Evolutionary conservation across 176 grass and related monocot genomes (phyloP).

Genomic region (Hsuehochloa calcarea): DNA sequence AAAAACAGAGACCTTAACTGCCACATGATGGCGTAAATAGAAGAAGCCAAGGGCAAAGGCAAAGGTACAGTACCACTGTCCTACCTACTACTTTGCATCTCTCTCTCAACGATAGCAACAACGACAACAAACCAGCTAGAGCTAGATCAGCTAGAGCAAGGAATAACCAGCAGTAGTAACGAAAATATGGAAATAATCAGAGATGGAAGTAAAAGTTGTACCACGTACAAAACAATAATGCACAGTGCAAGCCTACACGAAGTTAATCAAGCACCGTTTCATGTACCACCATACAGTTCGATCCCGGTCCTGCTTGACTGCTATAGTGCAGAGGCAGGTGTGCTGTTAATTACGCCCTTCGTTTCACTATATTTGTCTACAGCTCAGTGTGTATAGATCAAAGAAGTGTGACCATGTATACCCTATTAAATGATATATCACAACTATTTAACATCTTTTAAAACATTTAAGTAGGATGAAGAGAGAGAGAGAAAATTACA

Average conservation of each 20-base stretch:
- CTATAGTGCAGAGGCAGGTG: too few species aligned
- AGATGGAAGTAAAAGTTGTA: background rate
- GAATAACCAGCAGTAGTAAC: background rate
- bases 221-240: background rate
- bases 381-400: too few species aligned
- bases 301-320: too few species aligned
- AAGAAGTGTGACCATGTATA: too few species aligned
- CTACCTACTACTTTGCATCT: background rate
- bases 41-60: slow-evolving; percentile 10
- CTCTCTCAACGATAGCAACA: background rate
- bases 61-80: background rate
- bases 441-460: too few species aligned
- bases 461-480: too few species aligned
- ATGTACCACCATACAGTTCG: background rate
- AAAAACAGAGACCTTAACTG: slow-evolving; percentile 36
- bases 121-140: background rate
- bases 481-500: too few species aligned
- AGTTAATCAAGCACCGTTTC: background rate
- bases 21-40: slow-evolving; percentile 17
- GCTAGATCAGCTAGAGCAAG: too few species aligned
- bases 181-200: background rate
- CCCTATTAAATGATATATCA: too few species aligned
- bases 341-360: too few species aligned
- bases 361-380: too few species aligned
- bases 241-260: background rate